Base-by-base conservation (phyloP, 1,284 basidiomycete genomes). In the Veloboletus limbatus region DNA sequence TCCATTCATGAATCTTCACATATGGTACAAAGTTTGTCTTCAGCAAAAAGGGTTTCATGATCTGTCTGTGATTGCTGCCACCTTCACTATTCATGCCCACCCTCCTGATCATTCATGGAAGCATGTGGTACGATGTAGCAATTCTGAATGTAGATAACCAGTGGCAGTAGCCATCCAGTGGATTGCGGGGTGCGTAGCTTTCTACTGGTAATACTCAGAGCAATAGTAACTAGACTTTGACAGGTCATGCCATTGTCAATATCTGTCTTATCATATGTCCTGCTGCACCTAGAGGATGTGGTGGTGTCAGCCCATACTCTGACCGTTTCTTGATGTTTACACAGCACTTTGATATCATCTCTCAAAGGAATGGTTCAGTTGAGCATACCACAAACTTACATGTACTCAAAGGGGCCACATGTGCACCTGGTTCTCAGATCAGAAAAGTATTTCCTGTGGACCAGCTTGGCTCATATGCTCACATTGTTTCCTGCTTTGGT, bases 391-490 rank as follows among this genome's bases (percentile, higher is more conserved):
- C 51, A 13, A 45, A 45, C 8, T 31, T 67, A 34, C 58, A 55
- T 47, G 27, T 63, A 10, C 45, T 69, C n/a, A 58, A 55, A 27
- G 49, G 48, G 13, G 51, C 52, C 4, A 44, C 31, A 21, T 43
- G 50, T n/a, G 33, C 51, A 30, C 48, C 54, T 30, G 26, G 34
- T 8, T 33, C 43, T 0, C 20, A 40, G n/a, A 37, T 62, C 6
- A 63, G 58, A 4, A 61, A 62, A 39, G 52, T 68, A 26, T 31
- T 69, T 37, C 64, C 53, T 6, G 48, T 66, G 8, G 27, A 51
- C 27, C 59, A 60, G n/a, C 30, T 67, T 9, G 45, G 54, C 2
- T 49, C 51, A 4, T 54, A 60, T 13, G 51, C 52, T 3, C 51
- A 63, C 8, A 40, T 69, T 21, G 40, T 54, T 27, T 59, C 64